phyloP scores from a whole-genome alignment of 768 basidiomycete genomes.

The Auriscalpium microsporum region DNA sequence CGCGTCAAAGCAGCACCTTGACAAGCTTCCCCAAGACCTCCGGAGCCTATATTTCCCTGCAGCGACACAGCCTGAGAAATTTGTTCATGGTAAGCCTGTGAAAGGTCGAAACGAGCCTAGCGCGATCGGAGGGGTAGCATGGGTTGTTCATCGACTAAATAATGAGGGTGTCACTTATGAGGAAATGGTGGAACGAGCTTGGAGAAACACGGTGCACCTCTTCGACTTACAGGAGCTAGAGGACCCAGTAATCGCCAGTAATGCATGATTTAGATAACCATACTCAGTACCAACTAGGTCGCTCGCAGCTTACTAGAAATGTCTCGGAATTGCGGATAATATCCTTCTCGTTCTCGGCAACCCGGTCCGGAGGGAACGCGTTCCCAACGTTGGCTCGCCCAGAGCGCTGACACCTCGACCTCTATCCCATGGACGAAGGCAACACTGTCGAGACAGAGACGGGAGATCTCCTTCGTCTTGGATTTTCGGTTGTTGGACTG shows the following conservation, averaged over 20 bases:
- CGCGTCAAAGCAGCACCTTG: conserved; percentile 45
- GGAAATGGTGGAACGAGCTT: conserved; percentile 46
- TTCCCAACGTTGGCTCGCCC: too few species aligned
- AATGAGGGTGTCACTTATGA: conserved; percentile 39
- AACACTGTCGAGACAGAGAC: too few species aligned
- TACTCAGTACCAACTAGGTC: too few species aligned
- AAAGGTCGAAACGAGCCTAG: conserved; percentile 75
- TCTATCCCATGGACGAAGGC: too few species aligned
- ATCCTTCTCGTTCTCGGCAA: too few species aligned
- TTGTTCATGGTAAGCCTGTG: conserved; percentile 48
- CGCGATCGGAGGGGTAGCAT: conserved; percentile 60
- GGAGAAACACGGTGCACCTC: conserved; percentile 53
- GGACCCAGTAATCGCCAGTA: neutral
- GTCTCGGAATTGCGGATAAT: too few species aligned
- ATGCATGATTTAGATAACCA: neutral
- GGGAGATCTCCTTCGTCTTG: neutral
- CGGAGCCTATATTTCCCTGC: conserved; percentile 43
- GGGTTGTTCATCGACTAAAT: conserved; percentile 49
- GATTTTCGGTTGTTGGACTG: conserved; percentile 13
- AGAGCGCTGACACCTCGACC: too few species aligned
- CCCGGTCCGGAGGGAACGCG: too few species aligned
- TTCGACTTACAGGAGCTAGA: conserved; percentile 42
- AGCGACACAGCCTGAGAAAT: conserved; percentile 48
- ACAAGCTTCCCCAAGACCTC: conserved; percentile 37
- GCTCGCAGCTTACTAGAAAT: too few species aligned